These are phyloP conservation scores for Paraglomus occultum DNA, from an alignment of 192 early-diverging fungal species.

Conservation along the genomic window DNA sequence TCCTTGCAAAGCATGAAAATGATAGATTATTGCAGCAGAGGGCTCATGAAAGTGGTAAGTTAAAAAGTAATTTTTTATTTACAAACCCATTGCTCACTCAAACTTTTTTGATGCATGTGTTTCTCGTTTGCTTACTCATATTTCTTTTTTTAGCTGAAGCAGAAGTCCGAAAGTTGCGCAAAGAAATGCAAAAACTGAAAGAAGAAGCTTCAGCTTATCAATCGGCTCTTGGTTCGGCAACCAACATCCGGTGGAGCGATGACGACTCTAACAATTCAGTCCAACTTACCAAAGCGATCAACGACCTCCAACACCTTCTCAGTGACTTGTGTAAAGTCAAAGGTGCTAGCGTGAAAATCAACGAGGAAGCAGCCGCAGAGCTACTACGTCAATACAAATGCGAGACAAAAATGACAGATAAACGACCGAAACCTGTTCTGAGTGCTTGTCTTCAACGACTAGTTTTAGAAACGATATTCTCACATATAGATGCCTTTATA, in stretches of 20 bases:
- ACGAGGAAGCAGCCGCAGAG: not conserved
- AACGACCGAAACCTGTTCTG: conserved; percentile 10
- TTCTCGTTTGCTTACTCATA: too few species aligned
- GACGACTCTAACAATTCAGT: conserved; percentile 14
- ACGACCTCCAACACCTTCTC: conserved; percentile 2
- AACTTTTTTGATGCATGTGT: too few species aligned
- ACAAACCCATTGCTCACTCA: too few species aligned
- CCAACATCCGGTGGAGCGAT: conserved; percentile 21
- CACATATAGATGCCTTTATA: too few species aligned
- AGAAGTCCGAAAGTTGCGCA: conserved; percentile 1
- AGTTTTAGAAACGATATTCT: not conserved
- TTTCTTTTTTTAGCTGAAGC: not conserved
- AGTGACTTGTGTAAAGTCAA: conserved; percentile 7
- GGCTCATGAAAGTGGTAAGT: too few species aligned
- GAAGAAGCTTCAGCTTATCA: conserved; percentile 18
- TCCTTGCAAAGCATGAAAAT: too few species aligned
- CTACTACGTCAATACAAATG: conserved; percentile 15
- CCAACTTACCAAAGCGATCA: conserved; percentile 10
- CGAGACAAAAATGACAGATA: not conserved
- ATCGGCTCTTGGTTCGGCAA: conserved; percentile 19
- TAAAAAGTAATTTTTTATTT: too few species aligned
- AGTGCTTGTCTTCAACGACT: conserved; percentile 21
- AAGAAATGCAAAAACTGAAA: conserved; percentile 14
- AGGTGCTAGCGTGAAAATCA: conserved; percentile 12
- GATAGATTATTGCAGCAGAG: too few species aligned